Conservation (phyloP, 352 stramenopile species). For the Albugo laibachii region DNA sequence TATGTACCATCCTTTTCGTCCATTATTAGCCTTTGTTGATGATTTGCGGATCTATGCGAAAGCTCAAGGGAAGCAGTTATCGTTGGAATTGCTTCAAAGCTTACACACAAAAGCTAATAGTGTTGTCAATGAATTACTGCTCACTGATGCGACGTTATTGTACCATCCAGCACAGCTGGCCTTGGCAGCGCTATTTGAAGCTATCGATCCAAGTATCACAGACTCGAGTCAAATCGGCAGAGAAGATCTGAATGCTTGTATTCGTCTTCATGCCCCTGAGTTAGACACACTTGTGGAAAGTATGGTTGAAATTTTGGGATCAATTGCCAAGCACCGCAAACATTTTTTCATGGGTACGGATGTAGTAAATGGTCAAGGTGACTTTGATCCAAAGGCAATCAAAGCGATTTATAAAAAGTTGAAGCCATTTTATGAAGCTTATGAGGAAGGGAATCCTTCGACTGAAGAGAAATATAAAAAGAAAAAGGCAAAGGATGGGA, state of each 20-base stretch:
- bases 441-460: constrained; percentile 29
- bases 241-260: no score
- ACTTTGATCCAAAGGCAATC: constrained; percentile 22
- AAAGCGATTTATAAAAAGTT: constrained; percentile 78
- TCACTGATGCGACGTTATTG: constrained; percentile 45
- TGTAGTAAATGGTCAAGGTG: no score
- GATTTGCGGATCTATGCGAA: constrained; percentile 61
- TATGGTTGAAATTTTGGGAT: no score
- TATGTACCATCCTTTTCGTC: constrained; percentile 76
- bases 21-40: constrained; percentile 64
- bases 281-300: no score
- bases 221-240: constrained; percentile 1
- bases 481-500: constrained; percentile 14
- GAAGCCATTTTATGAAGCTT: constrained; percentile 59
- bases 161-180: constrained; percentile 51
- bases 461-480: constrained; percentile 23
- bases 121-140: constrained; percentile 56
- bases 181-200: constrained; percentile 23
- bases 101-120: constrained; percentile 50
- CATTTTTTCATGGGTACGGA: no score
- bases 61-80: constrained; percentile 21
- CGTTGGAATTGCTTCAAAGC: constrained; percentile 45
- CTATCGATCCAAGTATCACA: neutral
- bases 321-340: no score
- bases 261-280: no score